Percentiles rank a stretch among this genome's conserved stretches.
These are phyloP conservation scores for Kodamaea kakaduensis DNA, from an alignment of 805 yeast species.

Conservation along the genomic window DNA sequence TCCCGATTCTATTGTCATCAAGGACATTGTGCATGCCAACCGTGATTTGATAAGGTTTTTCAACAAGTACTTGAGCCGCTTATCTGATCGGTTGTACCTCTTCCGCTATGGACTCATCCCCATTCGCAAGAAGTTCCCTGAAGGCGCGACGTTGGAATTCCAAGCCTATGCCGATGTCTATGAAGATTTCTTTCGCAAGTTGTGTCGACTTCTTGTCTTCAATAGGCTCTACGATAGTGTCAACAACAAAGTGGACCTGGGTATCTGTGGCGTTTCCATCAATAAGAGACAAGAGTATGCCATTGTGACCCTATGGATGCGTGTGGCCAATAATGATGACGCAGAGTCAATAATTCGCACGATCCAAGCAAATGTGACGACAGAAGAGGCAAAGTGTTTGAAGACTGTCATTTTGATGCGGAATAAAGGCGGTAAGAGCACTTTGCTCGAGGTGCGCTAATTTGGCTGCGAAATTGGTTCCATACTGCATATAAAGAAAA, in stretches of 20 bases:
- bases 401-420: slow-evolving; percentile 3
- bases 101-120: slow-evolving; percentile 12
- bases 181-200: slow-evolving; percentile 2
- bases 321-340: not conserved
- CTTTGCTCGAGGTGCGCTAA: too few relatives aligned
- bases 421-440: too few relatives aligned
- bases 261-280: slow-evolving; percentile 11
- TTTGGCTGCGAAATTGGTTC: too few relatives aligned
- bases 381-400: slow-evolving; percentile 2
- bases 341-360: not conserved
- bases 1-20: too few relatives aligned
- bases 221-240: slow-evolving; percentile 9
- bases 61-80: not conserved
- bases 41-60: slow-evolving; percentile 5
- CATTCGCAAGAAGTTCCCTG: slow-evolving; percentile 1
- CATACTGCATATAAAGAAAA: too few relatives aligned
- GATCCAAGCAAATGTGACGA: slow-evolving; percentile 1
- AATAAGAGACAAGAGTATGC: slow-evolving; percentile 4
- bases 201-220: slow-evolving; percentile 6
- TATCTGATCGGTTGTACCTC: slow-evolving; percentile 4
- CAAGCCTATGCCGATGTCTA: slow-evolving; percentile 4
- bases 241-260: slow-evolving; percentile 5
- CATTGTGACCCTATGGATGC: slow-evolving; percentile 7
- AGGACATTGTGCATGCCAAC: slow-evolving; percentile 8
- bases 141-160: slow-evolving; percentile 13